A percentile compares a stretch with the other conserved stretches of the same genome.
These are phyloP conservation scores for Fraxinus dipetala DNA, from an alignment of 305 asterid species.

Conservation along the genomic window DNA sequence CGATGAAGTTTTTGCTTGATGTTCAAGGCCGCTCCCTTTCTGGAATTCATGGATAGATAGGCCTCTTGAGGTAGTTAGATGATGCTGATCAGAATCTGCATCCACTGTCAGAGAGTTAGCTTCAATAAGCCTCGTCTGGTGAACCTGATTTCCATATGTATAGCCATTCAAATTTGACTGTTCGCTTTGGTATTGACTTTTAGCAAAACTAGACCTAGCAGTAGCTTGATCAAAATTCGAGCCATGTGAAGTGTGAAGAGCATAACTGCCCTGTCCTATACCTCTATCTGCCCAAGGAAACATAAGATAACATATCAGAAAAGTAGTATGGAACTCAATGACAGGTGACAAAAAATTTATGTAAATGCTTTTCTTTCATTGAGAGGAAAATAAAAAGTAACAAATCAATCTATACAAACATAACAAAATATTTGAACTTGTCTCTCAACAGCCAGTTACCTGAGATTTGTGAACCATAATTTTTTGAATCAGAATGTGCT, in stretches of 20 bases:
- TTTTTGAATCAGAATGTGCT: constrained; percentile 40
- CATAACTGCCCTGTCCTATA: constrained; percentile 57
- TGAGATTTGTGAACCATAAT: constrained; percentile 42
- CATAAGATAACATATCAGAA: constrained; percentile 18
- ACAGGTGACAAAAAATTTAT: neutral
- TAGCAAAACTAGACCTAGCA: constrained; percentile 53
- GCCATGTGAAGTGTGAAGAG: constrained; percentile 53
- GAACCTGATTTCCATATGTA: constrained; percentile 55
- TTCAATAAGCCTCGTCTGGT: constrained; percentile 58
- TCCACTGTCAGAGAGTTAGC: constrained; percentile 60
- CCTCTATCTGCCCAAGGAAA: constrained; percentile 49
- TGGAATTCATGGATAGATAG: constrained; percentile 55
- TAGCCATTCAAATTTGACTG: constrained; percentile 65
- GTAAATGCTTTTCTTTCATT: neutral
- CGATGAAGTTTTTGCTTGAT: constrained; percentile 52
- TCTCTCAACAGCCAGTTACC: constrained; percentile 38
- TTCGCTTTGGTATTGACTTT: constrained; percentile 46
- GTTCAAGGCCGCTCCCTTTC: constrained; percentile 55
- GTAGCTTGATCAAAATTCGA: constrained; percentile 52
- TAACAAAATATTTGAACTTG: neutral
- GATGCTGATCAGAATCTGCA: constrained; percentile 53
- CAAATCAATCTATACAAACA: neutral
- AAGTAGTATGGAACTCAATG: neutral
- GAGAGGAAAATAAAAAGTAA: neutral
- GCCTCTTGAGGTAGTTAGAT: constrained; percentile 46